Evolutionary conservation across 2,329 filamentous ascomycete species (phyloP).

Genomic region (Curvularia verruculosa): DNA sequence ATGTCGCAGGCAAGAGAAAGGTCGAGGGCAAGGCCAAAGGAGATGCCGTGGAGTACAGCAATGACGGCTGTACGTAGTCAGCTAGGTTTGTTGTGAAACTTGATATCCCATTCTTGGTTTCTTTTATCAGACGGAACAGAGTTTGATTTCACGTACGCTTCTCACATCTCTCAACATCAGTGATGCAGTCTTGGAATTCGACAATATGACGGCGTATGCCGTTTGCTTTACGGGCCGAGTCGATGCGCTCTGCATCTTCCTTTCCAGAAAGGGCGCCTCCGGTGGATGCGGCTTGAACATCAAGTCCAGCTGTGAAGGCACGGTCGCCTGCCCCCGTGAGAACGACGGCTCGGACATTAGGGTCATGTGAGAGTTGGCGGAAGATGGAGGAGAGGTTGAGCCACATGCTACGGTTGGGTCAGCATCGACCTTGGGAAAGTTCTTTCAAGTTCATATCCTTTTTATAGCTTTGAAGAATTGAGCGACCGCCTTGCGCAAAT

Average conservation of each 20-base stretch:
- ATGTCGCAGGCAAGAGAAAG: slow-evolving; percentile 73
- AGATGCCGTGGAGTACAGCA: slow-evolving; percentile 44
- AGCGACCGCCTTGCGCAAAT: no score
- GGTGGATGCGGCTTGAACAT: slow-evolving; percentile 72
- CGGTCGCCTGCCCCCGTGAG: slow-evolving; percentile 80
- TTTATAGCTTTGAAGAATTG: background rate
- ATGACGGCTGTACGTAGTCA: slow-evolving; percentile 32
- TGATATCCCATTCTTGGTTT: background rate
- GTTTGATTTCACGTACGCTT: slow-evolving; percentile 64
- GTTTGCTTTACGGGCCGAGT: slow-evolving; percentile 65
- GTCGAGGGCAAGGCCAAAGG: slow-evolving; percentile 50
- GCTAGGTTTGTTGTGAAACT: background rate
- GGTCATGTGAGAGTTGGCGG: slow-evolving; percentile 70
- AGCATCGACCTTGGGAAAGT: background rate
- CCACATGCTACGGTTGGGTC: slow-evolving; percentile 69
- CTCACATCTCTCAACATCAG: slow-evolving; percentile 80
- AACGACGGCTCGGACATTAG: slow-evolving; percentile 76
- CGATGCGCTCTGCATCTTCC: slow-evolving; percentile 42
- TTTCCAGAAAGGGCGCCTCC: slow-evolving; percentile 54
- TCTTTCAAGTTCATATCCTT: no score
- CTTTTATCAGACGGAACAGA: no score
- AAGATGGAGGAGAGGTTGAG: slow-evolving; percentile 78
- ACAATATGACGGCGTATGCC: slow-evolving; percentile 68
- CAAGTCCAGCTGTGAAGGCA: slow-evolving; percentile 85
- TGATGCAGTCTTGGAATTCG: slow-evolving; percentile 81